phyloP scores from a whole-genome alignment of 192 early-diverging fungal genomes.

The Podila epigama region DNA sequence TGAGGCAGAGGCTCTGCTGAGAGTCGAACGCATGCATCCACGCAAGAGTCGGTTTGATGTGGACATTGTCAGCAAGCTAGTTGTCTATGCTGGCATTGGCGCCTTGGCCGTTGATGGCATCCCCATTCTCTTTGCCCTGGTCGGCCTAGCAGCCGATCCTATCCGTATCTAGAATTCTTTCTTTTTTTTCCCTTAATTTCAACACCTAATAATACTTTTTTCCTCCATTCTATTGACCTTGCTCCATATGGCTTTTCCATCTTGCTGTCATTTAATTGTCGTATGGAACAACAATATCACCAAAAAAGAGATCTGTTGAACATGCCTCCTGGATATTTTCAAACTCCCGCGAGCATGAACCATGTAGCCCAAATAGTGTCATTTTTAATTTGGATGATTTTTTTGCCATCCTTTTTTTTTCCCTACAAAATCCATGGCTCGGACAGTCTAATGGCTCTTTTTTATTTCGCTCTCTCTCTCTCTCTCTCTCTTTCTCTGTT shows the following conservation, averaged over 20 bases:
- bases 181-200: neutral
- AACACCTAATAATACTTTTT: neutral
- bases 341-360: no score
- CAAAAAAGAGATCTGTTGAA: neutral
- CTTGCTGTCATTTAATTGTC: neutral
- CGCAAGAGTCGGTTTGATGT: conserved; percentile 62
- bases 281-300: neutral
- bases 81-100: conserved; percentile 67
- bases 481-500: neutral
- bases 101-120: conserved; percentile 55
- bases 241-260: neutral
- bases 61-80: conserved; percentile 66
- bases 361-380: neutral
- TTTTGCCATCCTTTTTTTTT: neutral
- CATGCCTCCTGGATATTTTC: neutral
- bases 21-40: conserved; percentile 42
- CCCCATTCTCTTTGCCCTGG: conserved; percentile 57
- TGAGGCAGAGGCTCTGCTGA: conserved; percentile 36
- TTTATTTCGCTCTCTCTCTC: neutral
- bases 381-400: neutral
- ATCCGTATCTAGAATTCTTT: conserved; percentile 7
- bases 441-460: no score
- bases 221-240: no score
- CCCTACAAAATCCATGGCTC: neutral
- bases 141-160: conserved; percentile 34